phyloP scores from a whole-genome alignment of 805 yeast genomes.

The Ogataea ganodermae region DNA sequence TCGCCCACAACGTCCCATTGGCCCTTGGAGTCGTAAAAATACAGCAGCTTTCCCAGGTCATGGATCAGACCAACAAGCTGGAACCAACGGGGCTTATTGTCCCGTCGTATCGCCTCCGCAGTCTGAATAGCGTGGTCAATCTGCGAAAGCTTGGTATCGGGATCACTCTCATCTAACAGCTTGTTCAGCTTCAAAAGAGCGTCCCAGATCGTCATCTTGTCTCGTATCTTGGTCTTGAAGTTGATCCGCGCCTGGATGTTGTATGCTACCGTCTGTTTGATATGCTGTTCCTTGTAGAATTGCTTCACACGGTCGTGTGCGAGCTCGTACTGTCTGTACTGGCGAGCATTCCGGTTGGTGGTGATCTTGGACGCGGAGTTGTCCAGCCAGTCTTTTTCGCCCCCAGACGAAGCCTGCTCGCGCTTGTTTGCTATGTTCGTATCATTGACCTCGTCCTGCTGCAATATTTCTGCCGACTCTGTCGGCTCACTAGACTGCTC shows the following conservation, averaged over 20 bases:
- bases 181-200: slow-evolving; percentile 63
- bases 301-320: slow-evolving; percentile 68
- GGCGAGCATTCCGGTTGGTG: slow-evolving; percentile 30
- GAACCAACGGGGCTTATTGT: slow-evolving; percentile 73
- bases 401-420: neutral
- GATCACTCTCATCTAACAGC: slow-evolving; percentile 70
- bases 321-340: slow-evolving; percentile 64
- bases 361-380: slow-evolving; percentile 24
- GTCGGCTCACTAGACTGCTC: neutral
- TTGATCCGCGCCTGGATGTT: slow-evolving; percentile 71
- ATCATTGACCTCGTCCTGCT: neutral
- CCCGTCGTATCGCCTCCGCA: slow-evolving; percentile 70
- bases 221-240: slow-evolving; percentile 67
- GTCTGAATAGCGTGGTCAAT: slow-evolving; percentile 77
- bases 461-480: neutral
- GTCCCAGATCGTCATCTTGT: slow-evolving; percentile 71
- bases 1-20: slow-evolving; percentile 85
- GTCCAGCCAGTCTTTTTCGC: slow-evolving; percentile 27
- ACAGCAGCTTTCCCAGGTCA: slow-evolving; percentile 68
- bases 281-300: slow-evolving; percentile 69
- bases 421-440: neutral
- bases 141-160: slow-evolving; percentile 73
- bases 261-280: slow-evolving; percentile 69
- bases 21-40: slow-evolving; percentile 70
- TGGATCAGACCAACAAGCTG: slow-evolving; percentile 73